Evolutionary conservation across 2,329 filamentous ascomycete species (phyloP), one percentile per base, ranked within the genome.

Genomic region (Elsinoe batatas): DNA sequence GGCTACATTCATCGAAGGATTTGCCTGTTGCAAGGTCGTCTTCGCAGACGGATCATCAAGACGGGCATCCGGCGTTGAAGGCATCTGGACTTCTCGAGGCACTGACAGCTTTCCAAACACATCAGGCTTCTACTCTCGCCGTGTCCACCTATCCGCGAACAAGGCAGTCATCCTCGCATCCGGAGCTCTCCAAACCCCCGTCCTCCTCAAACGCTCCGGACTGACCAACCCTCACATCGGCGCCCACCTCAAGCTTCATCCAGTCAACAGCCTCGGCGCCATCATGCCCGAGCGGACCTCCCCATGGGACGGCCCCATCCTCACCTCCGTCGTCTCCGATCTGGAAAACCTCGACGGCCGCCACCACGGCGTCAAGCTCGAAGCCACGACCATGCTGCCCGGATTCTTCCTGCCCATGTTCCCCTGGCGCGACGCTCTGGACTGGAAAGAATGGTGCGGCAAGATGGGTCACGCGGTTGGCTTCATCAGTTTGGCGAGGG

Each of bases 221-320:
- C 69, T 96, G 50, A 84, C 79, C 74, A 95, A 95, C 66, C 77
- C 77, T 3, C 84, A 95, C 56, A 85, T 96, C 59, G 91, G 91
- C 22, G 79, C 78, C 6, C 88, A 96, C 63, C 79, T 96, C 3
- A 77, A 93, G 63, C 69, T 95, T 0, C 91, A 97, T 65, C 91
- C 90, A 1, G 84, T 83, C 64, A 65, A 66, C 3, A 60, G 79
- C 53, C 60, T 77, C 10, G 74, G 69, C 33, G 86, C 79, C 1
- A 75, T 83, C n/a, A 90, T 85, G 68, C 76, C 85, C 32, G 77
- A 89, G 58, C 83, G 87, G 35, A 77, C 84, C 17, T 78, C 76
- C n/a, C 71, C 69, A 1, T 76, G 77, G 77, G 76, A 83, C 77
- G 85, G 89, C 13, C 79, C 83, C 1, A 91, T 91, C 62, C 80